A percentile compares a stretch with the other conserved stretches of the same genome.
These are phyloP conservation scores for Globisporangium orthogonon DNA, from an alignment of 352 stramenopile species.

Conservation along the genomic window DNA sequence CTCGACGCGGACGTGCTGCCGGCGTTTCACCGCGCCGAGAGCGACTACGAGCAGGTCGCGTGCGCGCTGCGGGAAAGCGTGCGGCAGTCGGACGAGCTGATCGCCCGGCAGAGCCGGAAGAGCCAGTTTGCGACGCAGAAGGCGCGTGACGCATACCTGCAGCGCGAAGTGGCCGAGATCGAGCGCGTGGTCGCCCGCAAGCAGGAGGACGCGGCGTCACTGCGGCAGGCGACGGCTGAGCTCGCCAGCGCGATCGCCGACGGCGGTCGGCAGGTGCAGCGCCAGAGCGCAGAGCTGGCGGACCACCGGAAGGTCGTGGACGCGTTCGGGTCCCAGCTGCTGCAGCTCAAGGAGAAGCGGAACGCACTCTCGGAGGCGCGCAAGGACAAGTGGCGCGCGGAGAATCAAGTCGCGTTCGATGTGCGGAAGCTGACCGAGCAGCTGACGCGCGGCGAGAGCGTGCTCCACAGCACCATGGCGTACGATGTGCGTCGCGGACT, in stretches of 20 bases:
- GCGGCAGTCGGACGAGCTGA: conserved; percentile 84
- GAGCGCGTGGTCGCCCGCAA: conserved; percentile 57
- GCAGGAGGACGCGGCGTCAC: conserved; percentile 32
- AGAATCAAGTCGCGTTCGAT: conserved; percentile 73
- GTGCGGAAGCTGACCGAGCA: conserved; percentile 69
- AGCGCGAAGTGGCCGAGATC: conserved; percentile 59
- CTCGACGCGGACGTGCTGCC: conserved; percentile 52
- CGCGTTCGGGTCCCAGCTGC: conserved; percentile 34
- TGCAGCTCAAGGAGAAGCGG: conserved; percentile 75
- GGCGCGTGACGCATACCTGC: conserved; percentile 88
- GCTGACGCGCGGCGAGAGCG: conserved; percentile 62
- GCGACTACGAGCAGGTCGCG: conserved; percentile 85
- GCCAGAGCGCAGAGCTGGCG: conserved; percentile 40
- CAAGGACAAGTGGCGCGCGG: conserved; percentile 77
- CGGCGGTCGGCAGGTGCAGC: conserved; percentile 35
- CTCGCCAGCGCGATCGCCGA: conserved; percentile 33
- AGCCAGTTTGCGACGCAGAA: conserved; percentile 92
- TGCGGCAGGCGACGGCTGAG: conserved; percentile 37
- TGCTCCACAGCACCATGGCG: conserved; percentile 79
- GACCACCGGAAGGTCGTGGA: conserved; percentile 55
- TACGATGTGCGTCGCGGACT: conserved; percentile 84
- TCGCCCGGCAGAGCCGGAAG: conserved; percentile 95
- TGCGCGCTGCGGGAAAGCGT: conserved; percentile 45
- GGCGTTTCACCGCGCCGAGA: conserved; percentile 35
- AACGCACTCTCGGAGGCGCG: conserved; percentile 73